Evolutionary conservation across 306 rosid species (phyloP), one percentile per base, ranked within the genome.

Genomic region (Boehmeria nivea): DNA sequence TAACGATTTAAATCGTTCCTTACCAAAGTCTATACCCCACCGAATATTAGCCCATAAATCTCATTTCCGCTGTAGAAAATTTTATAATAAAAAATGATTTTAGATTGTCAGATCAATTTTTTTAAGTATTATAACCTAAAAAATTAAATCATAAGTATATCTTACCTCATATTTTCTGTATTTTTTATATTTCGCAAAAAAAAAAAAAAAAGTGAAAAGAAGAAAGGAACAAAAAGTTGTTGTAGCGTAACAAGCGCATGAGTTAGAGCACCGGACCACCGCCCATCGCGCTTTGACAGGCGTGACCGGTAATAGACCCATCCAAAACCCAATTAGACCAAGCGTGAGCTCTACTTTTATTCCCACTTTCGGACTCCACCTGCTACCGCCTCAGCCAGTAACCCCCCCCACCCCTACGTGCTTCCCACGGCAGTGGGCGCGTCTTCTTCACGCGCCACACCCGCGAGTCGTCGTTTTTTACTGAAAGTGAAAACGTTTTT

Each of bases 251-350:
- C n/a, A n/a, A n/a, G n/a, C n/a, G n/a, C n/a, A n/a, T n/a, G 13
- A 17, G 3, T 1, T 20, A 8, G 40, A 21, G 59, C 14, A 40
- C 2, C 37, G 48, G 28, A 14, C 47, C 46, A 65, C 62, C 56
- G 63, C 16, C 26, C 38, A 43, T 21, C 6, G 43, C 61, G 54
- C 28, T 6, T 13, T 22, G 54, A 63, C 68, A 59, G 54, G 63
- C 34, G 54, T 28, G 9, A 50, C 43, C 60, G 49, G 74, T 63
- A n/a, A 42, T 17, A 2, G 46, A 54, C 17, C n/a, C 54, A 48
- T 66, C 53, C 59, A 76, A 63, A 64, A 0, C 36, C 36, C 36
- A 6, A 6, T 4, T 31, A 31, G 72, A 76, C 75, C 67, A 63
- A 16, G 42, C 64, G 52, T 48, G 21, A 60, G 60, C 17, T 19